Base-by-base conservation (phyloP, 257 asterid species). In the Penstemon barbatus region DNA sequence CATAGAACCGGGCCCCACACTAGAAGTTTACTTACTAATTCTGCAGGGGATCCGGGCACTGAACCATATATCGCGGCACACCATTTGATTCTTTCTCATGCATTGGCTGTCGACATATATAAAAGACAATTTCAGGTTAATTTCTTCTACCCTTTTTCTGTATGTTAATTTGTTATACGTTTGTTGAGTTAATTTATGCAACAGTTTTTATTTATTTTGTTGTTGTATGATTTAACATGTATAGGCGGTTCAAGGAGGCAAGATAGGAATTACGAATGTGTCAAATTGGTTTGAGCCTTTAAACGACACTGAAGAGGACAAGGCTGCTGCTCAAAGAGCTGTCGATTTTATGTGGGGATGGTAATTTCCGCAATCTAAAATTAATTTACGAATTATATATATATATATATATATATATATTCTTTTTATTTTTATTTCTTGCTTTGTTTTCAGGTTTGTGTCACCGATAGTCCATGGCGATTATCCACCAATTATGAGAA, bases 41-140 rank as follows among this genome's bases (percentile, higher is more conserved):
- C 10, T 57, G 43, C 5, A 4, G 63, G 63, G 0, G 63, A 57
- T 36, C 15, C 63, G 18, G 63, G 63, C 0, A 57, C 41, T 4
- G 44, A 57, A 36, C 83, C 83, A 0, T 78, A 78, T 37, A 19
- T 70, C 1, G 83, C 74, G 3, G 67, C 69, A 3, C 83, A 78
- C 19, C 45, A 78, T 57, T 48, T 74, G 51, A 69, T 78, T 7
- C 80, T 74, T 55, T 43, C 63, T 78, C 82, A 77, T 52, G 78
- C 75, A 8, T 55, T 9, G 5, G 74, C 73, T 5, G 82, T 68
- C 13, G 19, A 42, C 19, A 7, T 41, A 25, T 43, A 13, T 49
- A 11, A 15, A 13, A 52, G 12, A 52, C 3, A 13, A 12, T 52
- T 11, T 13, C 19, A 52, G 57, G 57, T 52, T 52, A 52, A 11